Percentiles rank a stretch among this genome's conserved stretches.
phyloP scores from a whole-genome alignment of 768 basidiomycete genomes.

The Panaeolus papilionaceus region DNA sequence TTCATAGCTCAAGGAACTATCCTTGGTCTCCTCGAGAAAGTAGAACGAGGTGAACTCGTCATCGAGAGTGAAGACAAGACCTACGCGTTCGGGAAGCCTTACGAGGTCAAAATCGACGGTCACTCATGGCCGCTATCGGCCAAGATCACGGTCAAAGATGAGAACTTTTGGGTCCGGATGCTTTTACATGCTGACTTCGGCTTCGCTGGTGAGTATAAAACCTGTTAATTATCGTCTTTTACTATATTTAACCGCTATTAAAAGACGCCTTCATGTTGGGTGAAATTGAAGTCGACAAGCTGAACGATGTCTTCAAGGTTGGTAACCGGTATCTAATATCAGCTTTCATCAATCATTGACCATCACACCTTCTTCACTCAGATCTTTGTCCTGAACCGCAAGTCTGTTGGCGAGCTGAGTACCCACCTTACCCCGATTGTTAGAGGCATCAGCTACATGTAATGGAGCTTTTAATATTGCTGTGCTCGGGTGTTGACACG shows the following conservation, averaged over 20 bases:
- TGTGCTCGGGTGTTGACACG: background rate
- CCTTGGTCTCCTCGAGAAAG: conserved; percentile 11
- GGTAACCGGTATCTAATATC: background rate
- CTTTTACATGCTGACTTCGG: conserved; percentile 22
- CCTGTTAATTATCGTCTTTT: too few species aligned
- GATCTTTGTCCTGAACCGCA: conserved; percentile 24
- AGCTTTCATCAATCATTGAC: too few species aligned
- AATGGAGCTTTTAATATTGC: background rate
- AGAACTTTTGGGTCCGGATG: conserved; percentile 23
- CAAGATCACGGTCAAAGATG: conserved; percentile 18
- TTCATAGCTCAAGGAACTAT: conserved; percentile 18
- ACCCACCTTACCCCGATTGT: conserved; percentile 17
- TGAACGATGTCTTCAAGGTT: conserved; percentile 21
- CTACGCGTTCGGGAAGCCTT: conserved; percentile 21
- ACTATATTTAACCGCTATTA: background rate
- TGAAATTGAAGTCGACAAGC: conserved; percentile 20
- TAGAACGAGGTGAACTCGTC: conserved; percentile 15
- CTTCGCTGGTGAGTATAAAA: conserved; percentile 17
- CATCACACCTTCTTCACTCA: background rate
- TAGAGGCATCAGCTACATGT: conserved; percentile 21
- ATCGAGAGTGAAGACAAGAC: conserved; percentile 19
- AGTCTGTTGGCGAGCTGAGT: conserved; percentile 18
- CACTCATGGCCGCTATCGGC: conserved; percentile 19
- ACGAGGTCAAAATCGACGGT: conserved; percentile 12
- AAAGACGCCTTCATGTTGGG: conserved; percentile 22